phyloP scores from a whole-genome alignment of 352 stramenopile species.

The Pythium monospermum region DNA sequence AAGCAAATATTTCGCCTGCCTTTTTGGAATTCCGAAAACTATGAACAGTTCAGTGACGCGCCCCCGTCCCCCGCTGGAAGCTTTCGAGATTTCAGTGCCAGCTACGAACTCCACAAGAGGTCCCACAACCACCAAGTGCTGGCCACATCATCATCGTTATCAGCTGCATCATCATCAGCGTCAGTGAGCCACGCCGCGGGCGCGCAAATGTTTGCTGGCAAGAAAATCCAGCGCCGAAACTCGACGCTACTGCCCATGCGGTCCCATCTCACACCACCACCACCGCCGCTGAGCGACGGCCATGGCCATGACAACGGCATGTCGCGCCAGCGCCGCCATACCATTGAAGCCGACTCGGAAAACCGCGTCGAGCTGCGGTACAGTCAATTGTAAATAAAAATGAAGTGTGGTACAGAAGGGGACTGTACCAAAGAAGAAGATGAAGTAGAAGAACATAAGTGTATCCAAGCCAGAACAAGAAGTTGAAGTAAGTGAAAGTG shows the following conservation, averaged over 20 bases:
- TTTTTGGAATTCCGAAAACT: slow-evolving; percentile 64
- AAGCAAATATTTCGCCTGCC: slow-evolving; percentile 45
- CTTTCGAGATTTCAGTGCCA: slow-evolving; percentile 24
- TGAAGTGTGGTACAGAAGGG: background rate
- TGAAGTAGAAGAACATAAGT: slow-evolving; percentile 22
- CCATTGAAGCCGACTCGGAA: slow-evolving; percentile 23
- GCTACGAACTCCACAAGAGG: slow-evolving; percentile 22
- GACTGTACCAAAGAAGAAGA: background rate
- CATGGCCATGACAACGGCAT: background rate
- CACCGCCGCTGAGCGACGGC: background rate
- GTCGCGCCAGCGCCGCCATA: slow-evolving; percentile 11
- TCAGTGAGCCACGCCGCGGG: background rate
- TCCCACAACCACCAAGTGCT: slow-evolving; percentile 9
- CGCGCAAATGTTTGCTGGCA: background rate
- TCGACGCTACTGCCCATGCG: slow-evolving; percentile 15
- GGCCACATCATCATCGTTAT: background rate
- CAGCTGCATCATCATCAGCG: background rate
- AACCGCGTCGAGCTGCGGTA: slow-evolving; percentile 47
- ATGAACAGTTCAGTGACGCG: slow-evolving; percentile 36
- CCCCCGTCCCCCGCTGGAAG: slow-evolving; percentile 24
- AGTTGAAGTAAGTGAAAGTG: slow-evolving; percentile 2
- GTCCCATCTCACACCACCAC: background rate
- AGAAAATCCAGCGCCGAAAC: slow-evolving; percentile 18
- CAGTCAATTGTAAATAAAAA: slow-evolving; percentile 35
- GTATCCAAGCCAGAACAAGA: too few species aligned